Evolutionary conservation across 306 rosid species (phyloP).

Genomic region (Cucumis melo): DNA sequence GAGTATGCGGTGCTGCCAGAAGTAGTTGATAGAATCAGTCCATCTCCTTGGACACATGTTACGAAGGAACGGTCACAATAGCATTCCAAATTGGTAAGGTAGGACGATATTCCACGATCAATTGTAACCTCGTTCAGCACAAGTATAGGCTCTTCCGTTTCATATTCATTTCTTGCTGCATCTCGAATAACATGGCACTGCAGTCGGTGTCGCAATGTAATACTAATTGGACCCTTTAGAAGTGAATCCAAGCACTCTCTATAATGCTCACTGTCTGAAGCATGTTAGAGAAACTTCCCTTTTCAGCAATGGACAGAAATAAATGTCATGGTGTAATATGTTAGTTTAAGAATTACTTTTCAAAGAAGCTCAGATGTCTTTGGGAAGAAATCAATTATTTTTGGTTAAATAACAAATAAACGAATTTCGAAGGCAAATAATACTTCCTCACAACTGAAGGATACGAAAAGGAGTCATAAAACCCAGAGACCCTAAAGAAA

Average conservation of each 20-base stretch:
- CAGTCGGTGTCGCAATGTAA: conserved; percentile 76
- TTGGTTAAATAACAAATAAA: not conserved
- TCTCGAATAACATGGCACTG: conserved; percentile 75
- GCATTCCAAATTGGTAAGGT: conserved; percentile 85
- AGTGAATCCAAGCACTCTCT: conserved; percentile 65
- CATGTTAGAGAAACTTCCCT: conserved; percentile 37
- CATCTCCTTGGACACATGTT: conserved; percentile 95
- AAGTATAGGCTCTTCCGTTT: conserved; percentile 82
- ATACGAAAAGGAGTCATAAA: conserved; percentile 97
- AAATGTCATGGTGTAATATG: not conserved
- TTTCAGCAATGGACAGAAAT: not conserved
- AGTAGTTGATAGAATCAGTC: conserved; percentile 80
- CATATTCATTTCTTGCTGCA: conserved; percentile 59
- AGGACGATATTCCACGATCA: conserved; percentile 94
- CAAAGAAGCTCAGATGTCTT: not conserved
- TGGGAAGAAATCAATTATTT: not conserved
- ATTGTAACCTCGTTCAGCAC: conserved; percentile 88
- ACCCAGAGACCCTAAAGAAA: conserved; percentile 93
- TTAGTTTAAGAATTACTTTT: not conserved
- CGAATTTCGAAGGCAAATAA: not conserved
- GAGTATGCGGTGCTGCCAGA: conserved; percentile 98
- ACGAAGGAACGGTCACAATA: conserved; percentile 84
- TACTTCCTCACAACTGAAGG: conserved; percentile 27
- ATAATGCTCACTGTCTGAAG: conserved; percentile 74
- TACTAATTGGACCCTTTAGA: conserved; percentile 80